Evolutionary conservation across 257 asterid genomes (phyloP).

Genomic region (Fraxinus anomala): DNA sequence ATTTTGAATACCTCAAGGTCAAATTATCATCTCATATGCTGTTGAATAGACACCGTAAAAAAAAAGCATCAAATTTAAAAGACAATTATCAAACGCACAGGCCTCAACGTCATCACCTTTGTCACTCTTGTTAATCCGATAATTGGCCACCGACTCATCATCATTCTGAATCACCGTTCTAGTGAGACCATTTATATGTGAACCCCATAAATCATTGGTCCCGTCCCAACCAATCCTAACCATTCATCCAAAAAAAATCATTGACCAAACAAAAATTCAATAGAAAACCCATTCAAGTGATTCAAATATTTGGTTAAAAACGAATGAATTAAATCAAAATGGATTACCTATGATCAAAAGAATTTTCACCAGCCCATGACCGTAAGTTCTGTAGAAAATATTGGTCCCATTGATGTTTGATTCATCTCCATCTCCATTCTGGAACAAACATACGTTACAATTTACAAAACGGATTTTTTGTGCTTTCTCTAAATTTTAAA

Average conservation of each 20-base stretch:
- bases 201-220: conserved; percentile 81
- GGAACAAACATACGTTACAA: conserved; percentile 53
- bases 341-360: too few relatives aligned
- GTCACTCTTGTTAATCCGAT: conserved; percentile 33
- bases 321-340: too few relatives aligned
- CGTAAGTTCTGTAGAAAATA: too few relatives aligned
- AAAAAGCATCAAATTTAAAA: not conserved
- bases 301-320: too few relatives aligned
- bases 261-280: not conserved
- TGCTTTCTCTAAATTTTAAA: too few relatives aligned
- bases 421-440: conserved; percentile 38
- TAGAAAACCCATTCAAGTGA: too few relatives aligned
- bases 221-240: conserved; percentile 97
- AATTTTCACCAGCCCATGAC: too few relatives aligned
- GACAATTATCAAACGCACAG: conserved; percentile 90
- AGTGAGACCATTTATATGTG: conserved; percentile 72
- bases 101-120: conserved; percentile 58
- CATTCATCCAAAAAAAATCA: conserved; percentile 9
- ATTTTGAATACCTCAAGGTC: conserved; percentile 21
- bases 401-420: conserved; percentile 30
- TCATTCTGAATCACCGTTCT: conserved; percentile 70
- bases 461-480: too few relatives aligned
- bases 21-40: not conserved
- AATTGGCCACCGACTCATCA: conserved; percentile 44
- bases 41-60: not conserved